Conservation (phyloP, 2,329 filamentous ascomycete species). For the Xylaria sp. region DNA sequence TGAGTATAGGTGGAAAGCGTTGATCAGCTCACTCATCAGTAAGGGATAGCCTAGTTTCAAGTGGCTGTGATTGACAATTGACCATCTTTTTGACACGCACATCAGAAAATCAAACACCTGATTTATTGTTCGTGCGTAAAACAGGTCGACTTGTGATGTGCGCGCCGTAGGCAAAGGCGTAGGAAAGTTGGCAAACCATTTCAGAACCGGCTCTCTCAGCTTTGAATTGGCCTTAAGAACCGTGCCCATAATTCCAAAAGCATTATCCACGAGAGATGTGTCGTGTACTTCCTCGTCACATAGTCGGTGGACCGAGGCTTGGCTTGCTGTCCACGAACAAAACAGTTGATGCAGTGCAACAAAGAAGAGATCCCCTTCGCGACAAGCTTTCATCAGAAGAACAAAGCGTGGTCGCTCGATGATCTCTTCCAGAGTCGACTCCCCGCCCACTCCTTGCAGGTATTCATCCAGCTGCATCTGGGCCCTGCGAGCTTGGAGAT, state of each 20-base stretch:
- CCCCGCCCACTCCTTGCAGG: slow-evolving; percentile 36
- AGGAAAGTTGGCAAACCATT: slow-evolving; percentile 55
- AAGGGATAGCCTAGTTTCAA: slow-evolving; percentile 60
- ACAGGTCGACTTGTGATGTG: slow-evolving; percentile 25
- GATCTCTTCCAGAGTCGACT: slow-evolving; percentile 41
- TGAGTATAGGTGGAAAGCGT: slow-evolving; percentile 61
- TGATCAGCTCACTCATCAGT: slow-evolving; percentile 65
- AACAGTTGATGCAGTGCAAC: slow-evolving; percentile 73
- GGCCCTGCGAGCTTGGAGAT: slow-evolving; percentile 40
- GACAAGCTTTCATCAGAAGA: slow-evolving; percentile 69
- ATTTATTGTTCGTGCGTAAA: slow-evolving; percentile 40
- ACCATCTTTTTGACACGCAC: slow-evolving; percentile 57
- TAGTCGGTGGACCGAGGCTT: slow-evolving; percentile 51
- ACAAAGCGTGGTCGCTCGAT: slow-evolving; percentile 61
- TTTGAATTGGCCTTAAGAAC: slow-evolving; percentile 54
- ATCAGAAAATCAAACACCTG: slow-evolving; percentile 59
- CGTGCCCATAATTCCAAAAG: slow-evolving; percentile 51
- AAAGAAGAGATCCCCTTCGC: slow-evolving; percentile 69
- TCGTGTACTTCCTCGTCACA: slow-evolving; percentile 48
- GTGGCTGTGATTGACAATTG: slow-evolving; percentile 52
- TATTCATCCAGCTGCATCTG: slow-evolving; percentile 27
- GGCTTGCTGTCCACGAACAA: slow-evolving; percentile 64
- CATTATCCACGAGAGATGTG: slow-evolving; percentile 47
- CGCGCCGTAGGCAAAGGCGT: slow-evolving; percentile 32
- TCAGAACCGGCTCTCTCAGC: slow-evolving; percentile 45